Evolutionary conservation across 768 basidiomycete genomes (phyloP).

Genomic region (Hemileccinum rubropunctum): DNA sequence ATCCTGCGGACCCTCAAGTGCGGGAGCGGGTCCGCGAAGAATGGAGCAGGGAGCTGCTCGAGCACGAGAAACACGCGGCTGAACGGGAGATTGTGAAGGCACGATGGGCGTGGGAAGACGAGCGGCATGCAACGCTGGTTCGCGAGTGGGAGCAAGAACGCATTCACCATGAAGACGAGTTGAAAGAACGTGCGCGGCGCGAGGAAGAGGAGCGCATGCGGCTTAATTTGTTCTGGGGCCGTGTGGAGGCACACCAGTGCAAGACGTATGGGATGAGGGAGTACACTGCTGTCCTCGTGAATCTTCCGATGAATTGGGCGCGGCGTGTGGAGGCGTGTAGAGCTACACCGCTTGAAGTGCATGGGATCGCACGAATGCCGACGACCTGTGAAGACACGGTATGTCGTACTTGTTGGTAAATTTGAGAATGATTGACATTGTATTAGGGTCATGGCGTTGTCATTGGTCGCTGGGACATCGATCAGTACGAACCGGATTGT

Average conservation of each 20-base stretch:
- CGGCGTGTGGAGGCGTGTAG: conserved; percentile 24
- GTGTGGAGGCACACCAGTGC: conserved; percentile 21
- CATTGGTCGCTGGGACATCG: conserved; percentile 27
- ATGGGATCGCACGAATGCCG: conserved; percentile 17
- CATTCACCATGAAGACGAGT: conserved; percentile 10
- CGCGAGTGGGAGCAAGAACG: conserved; percentile 22
- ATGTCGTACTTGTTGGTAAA: neutral
- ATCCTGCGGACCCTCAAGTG: conserved; percentile 17
- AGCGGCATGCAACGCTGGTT: conserved; percentile 4
- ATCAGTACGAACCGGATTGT: conserved; percentile 28
- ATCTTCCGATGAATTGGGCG: conserved; percentile 24
- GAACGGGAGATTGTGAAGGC: conserved; percentile 9
- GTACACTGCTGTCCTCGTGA: conserved; percentile 30
- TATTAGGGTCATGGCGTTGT: conserved; percentile 14
- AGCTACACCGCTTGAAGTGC: conserved; percentile 21
- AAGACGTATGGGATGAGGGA: conserved; percentile 26
- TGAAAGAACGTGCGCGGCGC: conserved; percentile 18
- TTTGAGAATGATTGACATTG: neutral
- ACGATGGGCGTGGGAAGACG: conserved; percentile 22
- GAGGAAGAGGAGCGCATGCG: conserved; percentile 19
- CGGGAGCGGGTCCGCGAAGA: conserved; percentile 19
- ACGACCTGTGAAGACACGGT: conserved; percentile 23
- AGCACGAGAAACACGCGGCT: conserved; percentile 13
- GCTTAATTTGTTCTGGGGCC: conserved; percentile 24
- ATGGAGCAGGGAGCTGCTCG: conserved; percentile 18